These are phyloP conservation scores for Nicotiana tabacum DNA, from an alignment of 257 asterid genomes.

Conservation along the genomic window DNA sequence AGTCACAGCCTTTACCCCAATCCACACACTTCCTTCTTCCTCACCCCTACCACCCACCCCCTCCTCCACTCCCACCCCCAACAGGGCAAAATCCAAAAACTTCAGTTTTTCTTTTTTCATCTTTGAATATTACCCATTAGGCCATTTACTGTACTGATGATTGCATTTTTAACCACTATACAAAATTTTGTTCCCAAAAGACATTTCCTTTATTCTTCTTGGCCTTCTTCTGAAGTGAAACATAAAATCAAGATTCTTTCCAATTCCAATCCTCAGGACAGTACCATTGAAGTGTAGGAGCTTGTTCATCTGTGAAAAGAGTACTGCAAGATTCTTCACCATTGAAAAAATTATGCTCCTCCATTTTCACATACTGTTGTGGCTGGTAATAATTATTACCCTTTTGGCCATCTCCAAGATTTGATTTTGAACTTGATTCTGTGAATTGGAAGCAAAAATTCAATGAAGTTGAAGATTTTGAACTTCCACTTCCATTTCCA, in stretches of 20 bases:
- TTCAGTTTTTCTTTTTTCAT: not conserved
- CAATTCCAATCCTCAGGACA: constrained; percentile 68
- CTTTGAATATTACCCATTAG: not conserved
- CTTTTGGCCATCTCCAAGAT: constrained; percentile 43
- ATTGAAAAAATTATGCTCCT: constrained; percentile 51
- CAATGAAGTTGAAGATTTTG: not conserved
- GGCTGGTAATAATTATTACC: constrained; percentile 8
- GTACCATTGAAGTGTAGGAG: constrained; percentile 85
- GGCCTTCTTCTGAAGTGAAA: not conserved
- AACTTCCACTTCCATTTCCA: constrained; percentile 10
- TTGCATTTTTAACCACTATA: constrained; percentile 24
- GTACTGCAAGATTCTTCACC: constrained; percentile 74
- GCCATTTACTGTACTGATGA: not conserved
- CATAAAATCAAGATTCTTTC: not conserved
- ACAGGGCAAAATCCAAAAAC: not conserved
- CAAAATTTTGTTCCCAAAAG: constrained; percentile 27
- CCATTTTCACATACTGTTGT: constrained; percentile 7
- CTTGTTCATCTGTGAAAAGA: constrained; percentile 71
- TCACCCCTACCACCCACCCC: not conserved
- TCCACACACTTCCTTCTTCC: constrained; percentile 3
- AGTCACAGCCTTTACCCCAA: not conserved
- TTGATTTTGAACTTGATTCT: constrained; percentile 13
- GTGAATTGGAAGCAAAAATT: constrained; percentile 21
- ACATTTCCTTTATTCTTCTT: not conserved
- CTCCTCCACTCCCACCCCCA: not conserved